These are phyloP conservation scores for Neofusicoccum cordaticola DNA, from an alignment of 2,329 filamentous ascomycete species.

Conservation along the genomic window DNA sequence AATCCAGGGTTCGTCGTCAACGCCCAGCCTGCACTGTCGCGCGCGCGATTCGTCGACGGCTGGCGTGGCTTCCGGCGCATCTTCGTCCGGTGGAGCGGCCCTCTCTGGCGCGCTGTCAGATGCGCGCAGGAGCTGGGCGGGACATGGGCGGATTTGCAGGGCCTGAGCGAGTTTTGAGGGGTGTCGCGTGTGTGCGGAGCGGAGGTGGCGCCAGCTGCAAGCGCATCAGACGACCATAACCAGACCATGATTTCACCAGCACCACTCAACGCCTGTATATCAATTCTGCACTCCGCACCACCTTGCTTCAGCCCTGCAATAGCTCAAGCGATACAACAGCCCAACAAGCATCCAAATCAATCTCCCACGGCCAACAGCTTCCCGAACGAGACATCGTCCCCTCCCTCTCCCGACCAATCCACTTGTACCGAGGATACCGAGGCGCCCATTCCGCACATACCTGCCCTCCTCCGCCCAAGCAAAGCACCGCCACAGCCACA, in stretches of 20 bases:
- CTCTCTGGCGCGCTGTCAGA: not conserved
- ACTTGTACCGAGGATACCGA: constrained; percentile 6
- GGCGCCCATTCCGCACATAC: not conserved
- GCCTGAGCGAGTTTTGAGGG: not conserved
- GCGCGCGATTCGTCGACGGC: no score
- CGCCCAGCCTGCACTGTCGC: not conserved
- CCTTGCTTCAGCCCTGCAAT: not conserved
- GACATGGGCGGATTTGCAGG: not conserved
- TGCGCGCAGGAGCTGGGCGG: not conserved
- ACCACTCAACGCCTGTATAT: not conserved
- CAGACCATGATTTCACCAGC: constrained; percentile 4
- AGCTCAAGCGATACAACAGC: not conserved
- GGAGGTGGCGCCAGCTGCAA: constrained; percentile 3
- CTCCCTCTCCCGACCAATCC: not conserved
- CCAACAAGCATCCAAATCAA: not conserved
- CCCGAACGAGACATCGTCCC: not conserved
- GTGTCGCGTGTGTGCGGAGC: constrained; percentile 3
- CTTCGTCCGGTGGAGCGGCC: not conserved
- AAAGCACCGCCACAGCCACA: constrained; percentile 7
- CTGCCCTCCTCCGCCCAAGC: not conserved
- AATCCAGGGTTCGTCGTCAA: not conserved
- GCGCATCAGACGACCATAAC: constrained; percentile 9
- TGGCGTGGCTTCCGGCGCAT: not conserved
- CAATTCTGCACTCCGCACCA: not conserved
- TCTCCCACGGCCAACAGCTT: not conserved